Conservation (phyloP, 116 monocot species). For the Posidonia oceanica region DNA sequence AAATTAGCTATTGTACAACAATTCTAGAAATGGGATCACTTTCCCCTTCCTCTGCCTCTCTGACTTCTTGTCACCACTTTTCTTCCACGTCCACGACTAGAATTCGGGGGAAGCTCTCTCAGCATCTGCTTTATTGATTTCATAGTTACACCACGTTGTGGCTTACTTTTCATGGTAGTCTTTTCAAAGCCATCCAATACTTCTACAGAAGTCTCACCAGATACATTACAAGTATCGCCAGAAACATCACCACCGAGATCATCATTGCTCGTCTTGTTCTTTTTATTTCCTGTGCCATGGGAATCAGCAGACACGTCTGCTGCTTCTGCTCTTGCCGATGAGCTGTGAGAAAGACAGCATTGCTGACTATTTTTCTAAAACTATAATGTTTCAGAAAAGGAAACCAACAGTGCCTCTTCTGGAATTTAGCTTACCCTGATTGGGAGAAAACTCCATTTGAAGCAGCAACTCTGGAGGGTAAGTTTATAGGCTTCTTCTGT, state of each 20-base stretch:
- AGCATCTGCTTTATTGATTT: conserved; percentile 22
- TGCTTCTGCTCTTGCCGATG: conserved; percentile 3
- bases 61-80: conserved; percentile 13
- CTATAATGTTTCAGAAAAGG: background rate
- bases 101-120: conserved; percentile 5
- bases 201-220: background rate
- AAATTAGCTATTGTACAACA: conserved; percentile 5
- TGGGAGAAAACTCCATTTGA: background rate
- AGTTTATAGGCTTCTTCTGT: background rate
- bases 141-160: conserved; percentile 19
- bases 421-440: background rate
- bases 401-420: background rate
- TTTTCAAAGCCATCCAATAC: background rate
- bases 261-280: conserved; percentile 1
- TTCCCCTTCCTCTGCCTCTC: conserved; percentile 24
- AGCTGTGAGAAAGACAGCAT: background rate
- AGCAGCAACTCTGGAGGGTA: background rate
- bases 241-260: background rate
- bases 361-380: no score
- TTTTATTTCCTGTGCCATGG: background rate
- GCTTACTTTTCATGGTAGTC: background rate
- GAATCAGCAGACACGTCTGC: background rate
- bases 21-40: background rate
- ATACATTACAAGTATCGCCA: conserved; percentile 5
- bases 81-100: background rate